These are phyloP conservation scores for Aspergillus affinis DNA, from an alignment of 495 filamentous ascomycete species.

Conservation along the genomic window DNA sequence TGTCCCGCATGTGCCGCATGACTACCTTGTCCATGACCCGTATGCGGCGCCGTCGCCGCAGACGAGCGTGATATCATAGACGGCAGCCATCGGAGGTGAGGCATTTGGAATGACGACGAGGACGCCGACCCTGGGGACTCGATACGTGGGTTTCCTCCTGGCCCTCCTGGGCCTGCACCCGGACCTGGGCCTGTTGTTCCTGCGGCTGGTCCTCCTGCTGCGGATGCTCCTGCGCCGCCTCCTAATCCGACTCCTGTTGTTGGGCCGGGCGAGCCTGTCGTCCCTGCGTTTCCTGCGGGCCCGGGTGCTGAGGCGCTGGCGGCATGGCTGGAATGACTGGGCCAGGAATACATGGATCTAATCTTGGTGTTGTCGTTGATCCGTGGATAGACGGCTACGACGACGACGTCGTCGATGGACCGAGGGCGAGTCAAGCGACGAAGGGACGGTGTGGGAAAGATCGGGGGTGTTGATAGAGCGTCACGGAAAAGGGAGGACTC, in stretches of 20 bases:
- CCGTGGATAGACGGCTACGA: too few relatives aligned
- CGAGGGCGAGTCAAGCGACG: too few relatives aligned
- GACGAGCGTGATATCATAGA: conserved; percentile 22
- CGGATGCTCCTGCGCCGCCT: neutral
- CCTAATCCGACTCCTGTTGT: neutral
- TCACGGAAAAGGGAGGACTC: neutral
- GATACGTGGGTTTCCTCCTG: neutral
- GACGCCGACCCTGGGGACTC: conserved; percentile 2
- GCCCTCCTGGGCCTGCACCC: too few relatives aligned
- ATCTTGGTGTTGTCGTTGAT: neutral
- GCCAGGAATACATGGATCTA: conserved; percentile 27
- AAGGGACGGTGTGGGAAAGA: too few relatives aligned
- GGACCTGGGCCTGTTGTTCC: neutral
- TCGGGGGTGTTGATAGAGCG: neutral
- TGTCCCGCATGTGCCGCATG: neutral
- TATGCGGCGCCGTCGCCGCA: neutral
- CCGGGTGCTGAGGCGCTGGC: conserved; percentile 1
- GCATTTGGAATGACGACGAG: conserved; percentile 22
- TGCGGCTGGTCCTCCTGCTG: neutral
- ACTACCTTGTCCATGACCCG: too few relatives aligned
- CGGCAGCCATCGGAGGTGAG: conserved; percentile 28
- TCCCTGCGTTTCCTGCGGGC: neutral
- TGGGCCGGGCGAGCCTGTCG: neutral
- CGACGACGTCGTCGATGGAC: too few relatives aligned
- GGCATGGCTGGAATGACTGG: conserved; percentile 11